Base-by-base conservation (phyloP, 2,329 filamentous ascomycete genomes). In the Zarea fungicola region DNA sequence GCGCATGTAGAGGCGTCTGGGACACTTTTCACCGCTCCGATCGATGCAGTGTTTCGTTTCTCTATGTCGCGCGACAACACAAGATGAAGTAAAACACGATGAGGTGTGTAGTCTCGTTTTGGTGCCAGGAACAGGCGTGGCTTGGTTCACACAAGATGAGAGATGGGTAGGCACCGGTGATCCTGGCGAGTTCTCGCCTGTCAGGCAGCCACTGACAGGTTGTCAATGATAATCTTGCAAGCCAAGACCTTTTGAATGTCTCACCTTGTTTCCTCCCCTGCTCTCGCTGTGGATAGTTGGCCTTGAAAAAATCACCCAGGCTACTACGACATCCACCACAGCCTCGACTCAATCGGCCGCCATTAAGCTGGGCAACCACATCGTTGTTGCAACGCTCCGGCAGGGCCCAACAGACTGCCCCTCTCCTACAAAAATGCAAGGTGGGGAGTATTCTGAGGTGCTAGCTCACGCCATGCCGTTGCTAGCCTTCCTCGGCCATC, bases 61-160 rank as follows among this genome's bases (percentile, higher is more conserved):
- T 48, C 36, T 48, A 41, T 48, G 45, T 48, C 45, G 45, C 36
- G 35, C 35, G n/a, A 22, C 35, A 6, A 19, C 18, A 37, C 11
- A 37, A n/a, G 45, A 48, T 48, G 45, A 48, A 29, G 45, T 48
- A 41, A 48, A 48, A 48, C 45, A 48, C 45, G 45, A 48, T 48
- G 29, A 31, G 26, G 28, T 41, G 36, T 48, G 28, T 29, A 29
- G 43, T 39, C 43, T 46, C 34, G 26, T 36, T 19, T 28, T 35
- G 45, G 45, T 48, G 28, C 35, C 45, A 48, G 45, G 45, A 41
- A 48, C 45, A 23, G 16, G 25, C 21, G 28, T 41, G 36, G 36
- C 45, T 41, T 25, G 31, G 35, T 19, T 35, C 7, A 13, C 26
- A 29, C 26, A 31, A 34, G n/a, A 25, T 35, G 28, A 21, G 35